Evolutionary conservation across 208 protist genomes (phyloP), one percentile per base, ranked within the genome.

Genomic region (Leishmania turanica): DNA sequence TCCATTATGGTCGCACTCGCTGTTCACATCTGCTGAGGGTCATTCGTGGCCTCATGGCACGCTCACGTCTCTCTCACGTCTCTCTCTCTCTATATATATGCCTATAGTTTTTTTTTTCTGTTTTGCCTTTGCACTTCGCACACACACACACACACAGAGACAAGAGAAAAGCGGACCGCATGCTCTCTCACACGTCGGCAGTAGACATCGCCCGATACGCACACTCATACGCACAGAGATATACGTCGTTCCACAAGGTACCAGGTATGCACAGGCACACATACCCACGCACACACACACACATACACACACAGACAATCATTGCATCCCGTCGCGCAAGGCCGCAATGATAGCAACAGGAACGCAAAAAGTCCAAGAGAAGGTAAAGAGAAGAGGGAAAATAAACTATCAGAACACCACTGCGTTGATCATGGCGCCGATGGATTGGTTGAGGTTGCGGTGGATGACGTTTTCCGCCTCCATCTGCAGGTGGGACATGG

Each of bases 341-440:
- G 47, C 8, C 8, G 21, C 24, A 77, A 53, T 1, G n/a, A 77
- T 54, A 56, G 13, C 7, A 69, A 70, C 40, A 75, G 13, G 34
- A 58, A 75, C 49, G 65, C 58, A 54, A 31, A 62, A 31, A 51
- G 40, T 71, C 21, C 40, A 71, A 71, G 62, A 27, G 37, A 51
- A 65, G 70, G 40, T 47, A 27, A 27, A 42, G 21, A 9, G 42
- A 73, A 34, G 45, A 31, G 69, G 58, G 47, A 37, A 37, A 75
- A 82, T 76, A 75, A 84, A 37, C 75, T 17, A 74, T 88, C 90
- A 97, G 75, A 97, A 97, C 34, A 95, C 94, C 17, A 97, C 90
- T 4, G 91, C 88, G 81, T 97, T 97, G 77, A 97, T 92, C 94
- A 97, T 96, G 54, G 92, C 85, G 17, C 94, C 94, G 56, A 97